Percentiles rank a stretch among this genome's conserved stretches.
phyloP scores from a whole-genome alignment of 441 rosid species.

The Adansonia gregorii region DNA sequence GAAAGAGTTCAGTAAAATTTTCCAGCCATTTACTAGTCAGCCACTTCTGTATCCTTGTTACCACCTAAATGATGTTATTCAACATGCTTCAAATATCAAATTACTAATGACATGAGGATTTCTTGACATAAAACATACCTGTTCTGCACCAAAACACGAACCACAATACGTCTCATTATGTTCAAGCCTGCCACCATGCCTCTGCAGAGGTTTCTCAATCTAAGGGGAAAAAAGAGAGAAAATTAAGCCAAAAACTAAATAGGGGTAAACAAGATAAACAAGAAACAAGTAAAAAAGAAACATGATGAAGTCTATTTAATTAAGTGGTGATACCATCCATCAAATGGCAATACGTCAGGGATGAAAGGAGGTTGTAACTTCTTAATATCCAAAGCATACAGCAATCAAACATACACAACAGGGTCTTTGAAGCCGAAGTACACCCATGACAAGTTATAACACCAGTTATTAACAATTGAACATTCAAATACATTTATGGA shows the following conservation, averaged over 20 bases:
- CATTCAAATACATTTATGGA: background rate
- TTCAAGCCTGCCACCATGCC: conserved; percentile 96
- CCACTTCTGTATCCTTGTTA: background rate
- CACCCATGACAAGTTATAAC: background rate
- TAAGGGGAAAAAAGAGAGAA: conserved; percentile 33
- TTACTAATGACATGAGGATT: background rate
- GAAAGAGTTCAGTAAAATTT: conserved; percentile 10
- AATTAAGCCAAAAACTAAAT: background rate
- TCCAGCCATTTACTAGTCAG: conserved; percentile 6
- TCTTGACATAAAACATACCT: conserved; percentile 37
- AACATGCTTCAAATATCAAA: background rate
- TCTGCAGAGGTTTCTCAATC: conserved; percentile 92
- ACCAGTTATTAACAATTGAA: background rate
- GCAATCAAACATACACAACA: background rate
- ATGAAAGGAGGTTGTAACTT: background rate
- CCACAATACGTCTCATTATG: conserved; percentile 95
- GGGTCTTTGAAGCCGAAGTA: background rate
- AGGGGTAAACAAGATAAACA: background rate
- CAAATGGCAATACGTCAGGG: background rate
- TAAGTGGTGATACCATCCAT: background rate
- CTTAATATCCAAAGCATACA: background rate
- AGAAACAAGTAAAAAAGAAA: background rate
- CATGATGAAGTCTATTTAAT: background rate
- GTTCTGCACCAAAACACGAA: conserved; percentile 95
- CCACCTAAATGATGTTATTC: background rate